Evolutionary conservation across 352 stramenopile species (phyloP), one percentile per base, ranked within the genome.

Genomic region (Aphanomyces astaci): DNA sequence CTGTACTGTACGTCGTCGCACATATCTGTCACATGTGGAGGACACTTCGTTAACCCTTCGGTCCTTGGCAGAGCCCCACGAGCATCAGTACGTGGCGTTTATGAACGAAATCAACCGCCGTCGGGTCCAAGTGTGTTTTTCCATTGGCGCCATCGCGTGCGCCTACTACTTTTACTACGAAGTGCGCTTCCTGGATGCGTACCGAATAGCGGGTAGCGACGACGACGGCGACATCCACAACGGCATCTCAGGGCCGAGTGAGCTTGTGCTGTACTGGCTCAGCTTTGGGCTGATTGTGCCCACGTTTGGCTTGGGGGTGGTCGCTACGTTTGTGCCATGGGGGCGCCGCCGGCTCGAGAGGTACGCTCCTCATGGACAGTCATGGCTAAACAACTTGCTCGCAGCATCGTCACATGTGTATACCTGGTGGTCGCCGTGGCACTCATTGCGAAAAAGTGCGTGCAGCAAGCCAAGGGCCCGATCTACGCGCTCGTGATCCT

Each of bases 371-470:
- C 7, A 5, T 19, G 24, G 4, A 9, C 36, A 25, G 4, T 13
- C 22, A 43, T 43, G 36, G 36, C 36, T 43, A 7, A 15, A 43
- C 55, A 90, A 1, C 0, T n/a, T 36, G 51, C 3, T 59, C 7
- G 2, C n/a, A 88, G 81, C 48, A 60, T 92, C 54, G 84, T 75
- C 39, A 75, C 79, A 10, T 28, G 28, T 2, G 80, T 92, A 32
- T 90, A 90, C 62, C 70, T 80, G 22, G 30, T 89, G 45, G 78
- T 92, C 24, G 76, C 80, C 0, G 66, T 55, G 22, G 64, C 76
- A 28, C 87, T 92, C 80, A 89, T 92, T 60, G 75, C 75, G 43
- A 90, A 92, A 72, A 92, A 92, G 71, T 82, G 80, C 10, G 75
- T 92, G 28, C 80, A 89, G 46, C 84, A 89, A 30, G 72, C 71